These are phyloP conservation scores for Trametes pubescens DNA, from an alignment of 1,284 basidiomycete species.

Conservation along the genomic window DNA sequence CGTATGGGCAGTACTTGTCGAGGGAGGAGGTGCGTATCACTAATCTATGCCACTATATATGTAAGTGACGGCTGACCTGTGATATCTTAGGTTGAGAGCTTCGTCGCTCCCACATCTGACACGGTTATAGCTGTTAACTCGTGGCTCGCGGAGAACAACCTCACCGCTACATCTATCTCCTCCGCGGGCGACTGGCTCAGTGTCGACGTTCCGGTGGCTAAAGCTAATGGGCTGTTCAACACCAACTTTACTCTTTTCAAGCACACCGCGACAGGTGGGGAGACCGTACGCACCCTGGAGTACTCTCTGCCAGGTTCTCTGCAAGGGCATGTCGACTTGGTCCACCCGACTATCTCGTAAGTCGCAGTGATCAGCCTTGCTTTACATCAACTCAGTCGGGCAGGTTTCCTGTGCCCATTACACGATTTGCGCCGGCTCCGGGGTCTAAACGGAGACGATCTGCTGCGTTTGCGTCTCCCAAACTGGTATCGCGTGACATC, in stretches of 20 bases:
- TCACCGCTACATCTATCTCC: slow-evolving; percentile 41
- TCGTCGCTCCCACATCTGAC: slow-evolving; percentile 45
- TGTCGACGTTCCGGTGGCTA: slow-evolving; percentile 46
- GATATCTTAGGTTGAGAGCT: slow-evolving; percentile 45
- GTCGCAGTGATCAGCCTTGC: background rate
- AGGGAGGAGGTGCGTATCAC: slow-evolving; percentile 40
- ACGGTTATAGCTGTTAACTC: slow-evolving; percentile 45
- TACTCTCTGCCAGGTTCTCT: slow-evolving; percentile 51
- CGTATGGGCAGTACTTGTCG: slow-evolving; percentile 42
- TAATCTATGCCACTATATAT: background rate
- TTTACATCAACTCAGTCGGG: background rate
- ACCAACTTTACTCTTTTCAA: slow-evolving; percentile 49
- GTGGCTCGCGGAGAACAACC: slow-evolving; percentile 47
- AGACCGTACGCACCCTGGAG: slow-evolving; percentile 46
- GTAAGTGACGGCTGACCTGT: background rate
- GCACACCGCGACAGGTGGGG: slow-evolving; percentile 43
- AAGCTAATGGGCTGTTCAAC: slow-evolving; percentile 48
- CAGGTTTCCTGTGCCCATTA: slow-evolving; percentile 7
- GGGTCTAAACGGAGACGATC: background rate
- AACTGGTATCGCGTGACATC: background rate
- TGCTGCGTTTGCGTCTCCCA: slow-evolving; percentile 6
- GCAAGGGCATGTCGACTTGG: slow-evolving; percentile 46
- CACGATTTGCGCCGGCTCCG: slow-evolving; percentile 1
- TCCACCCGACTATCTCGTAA: slow-evolving; percentile 50
- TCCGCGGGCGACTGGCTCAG: slow-evolving; percentile 52